Base-by-base conservation (phyloP, 768 basidiomycete genomes). In the Pluteus cervinus region DNA sequence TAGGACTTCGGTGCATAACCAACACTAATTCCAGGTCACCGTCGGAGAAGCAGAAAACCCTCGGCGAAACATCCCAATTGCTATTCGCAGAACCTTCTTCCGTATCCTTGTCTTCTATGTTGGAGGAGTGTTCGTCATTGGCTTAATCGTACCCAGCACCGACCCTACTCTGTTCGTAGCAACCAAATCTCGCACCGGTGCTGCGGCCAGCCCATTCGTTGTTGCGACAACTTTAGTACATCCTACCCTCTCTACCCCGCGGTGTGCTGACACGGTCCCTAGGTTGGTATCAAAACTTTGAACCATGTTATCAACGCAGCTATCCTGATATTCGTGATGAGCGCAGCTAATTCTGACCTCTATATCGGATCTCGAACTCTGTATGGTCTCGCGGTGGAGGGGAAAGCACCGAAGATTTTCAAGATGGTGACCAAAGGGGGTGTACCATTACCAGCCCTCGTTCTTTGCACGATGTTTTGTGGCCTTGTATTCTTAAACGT, bases 1-100 rank as follows among this genome's bases (percentile, higher is more conserved):
- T 22, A 15, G 6, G 6, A n/a, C 26, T 15, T 26, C n/a, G 23
- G 11, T 39, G 16, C 24, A 4, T 10, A 30, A 26, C 21, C 15
- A 24, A 10, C 12, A 32, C 21, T 39, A 15, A 39, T 24, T 32
- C 21, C 23, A 61, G 61, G 61, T 69, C 4, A 70, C 69, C 24
- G 69, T 71, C n/a, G 69, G 69, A 48, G 69, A 71, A 50, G 79
- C 78, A 8, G 71, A 84, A 52, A 81, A 86, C 57, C 85, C 84
- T 23, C 65, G 82, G 42, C 73, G 72, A 53, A 83, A 80, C 32
- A 81, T 89, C 44, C 82, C 86, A 2, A 71, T 68, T 41, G 83
- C 80, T n/a, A 81, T 82, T 33, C 58, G 68, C 37, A 61, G 73
- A 47, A 84, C 77, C 20, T 83, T 81, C 59, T 73, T 67, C 51